Evolutionary conservation across 2,329 filamentous ascomycete genomes (phyloP).

Genomic region (Bertia moriformis): DNA sequence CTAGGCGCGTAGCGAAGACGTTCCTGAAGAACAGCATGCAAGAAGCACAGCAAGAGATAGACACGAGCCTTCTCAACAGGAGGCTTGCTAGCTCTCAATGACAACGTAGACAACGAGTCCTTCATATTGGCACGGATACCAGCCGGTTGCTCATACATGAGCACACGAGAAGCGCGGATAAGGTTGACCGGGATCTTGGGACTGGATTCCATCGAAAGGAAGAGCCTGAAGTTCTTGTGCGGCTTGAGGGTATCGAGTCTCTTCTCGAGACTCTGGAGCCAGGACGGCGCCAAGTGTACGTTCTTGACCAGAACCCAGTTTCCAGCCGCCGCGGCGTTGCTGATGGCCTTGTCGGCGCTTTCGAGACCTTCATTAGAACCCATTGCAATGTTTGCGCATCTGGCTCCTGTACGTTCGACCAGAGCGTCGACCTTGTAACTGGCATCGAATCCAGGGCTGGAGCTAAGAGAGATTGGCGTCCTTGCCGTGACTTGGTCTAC

Average conservation of each 20-base stretch:
- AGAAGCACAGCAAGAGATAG: conserved; percentile 80
- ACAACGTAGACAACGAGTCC: conserved; percentile 77
- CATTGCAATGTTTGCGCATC: conserved; percentile 96
- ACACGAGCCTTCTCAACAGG: conserved; percentile 83
- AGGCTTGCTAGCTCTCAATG: conserved; percentile 60
- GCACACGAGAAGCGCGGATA: conserved; percentile 76
- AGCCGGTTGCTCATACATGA: conserved; percentile 97
- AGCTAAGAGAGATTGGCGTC: conserved; percentile 79
- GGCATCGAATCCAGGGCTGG: conserved; percentile 90
- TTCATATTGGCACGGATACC: conserved; percentile 97
- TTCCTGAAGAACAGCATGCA: conserved; percentile 93
- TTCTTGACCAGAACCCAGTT: conserved; percentile 98
- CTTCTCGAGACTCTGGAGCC: conserved; percentile 95
- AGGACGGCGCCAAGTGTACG: conserved; percentile 86
- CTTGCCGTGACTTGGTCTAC: conserved; percentile 72
- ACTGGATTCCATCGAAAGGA: conserved; percentile 95
- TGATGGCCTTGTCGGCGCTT: conserved; percentile 88
- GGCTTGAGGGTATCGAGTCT: conserved; percentile 89
- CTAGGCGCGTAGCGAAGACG: conserved; percentile 83
- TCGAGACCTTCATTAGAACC: conserved; percentile 88
- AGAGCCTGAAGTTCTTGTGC: conserved; percentile 81
- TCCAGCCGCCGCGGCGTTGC: conserved; percentile 77
- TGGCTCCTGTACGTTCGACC: conserved; percentile 68
- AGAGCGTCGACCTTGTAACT: conserved; percentile 97
- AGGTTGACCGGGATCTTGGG: conserved; percentile 94